Conservation (phyloP, 1,284 basidiomycete species). For the Leccinum huronense region DNA sequence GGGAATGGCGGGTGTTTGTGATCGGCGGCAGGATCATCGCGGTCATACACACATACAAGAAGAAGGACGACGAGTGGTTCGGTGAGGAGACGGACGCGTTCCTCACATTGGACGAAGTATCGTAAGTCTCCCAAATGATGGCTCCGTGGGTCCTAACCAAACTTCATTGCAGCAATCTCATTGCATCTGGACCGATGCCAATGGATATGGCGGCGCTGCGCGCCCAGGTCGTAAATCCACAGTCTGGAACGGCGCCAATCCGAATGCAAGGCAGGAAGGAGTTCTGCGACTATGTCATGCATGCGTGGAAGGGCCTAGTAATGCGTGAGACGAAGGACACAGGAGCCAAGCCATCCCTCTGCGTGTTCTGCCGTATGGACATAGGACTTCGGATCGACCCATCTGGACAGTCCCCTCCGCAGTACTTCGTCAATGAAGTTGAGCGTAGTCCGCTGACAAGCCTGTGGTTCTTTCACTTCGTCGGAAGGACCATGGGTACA, state of each 20-base stretch:
- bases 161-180: background rate
- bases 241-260: background rate
- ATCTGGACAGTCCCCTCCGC: background rate
- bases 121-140: background rate
- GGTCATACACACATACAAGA: background rate
- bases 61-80: background rate
- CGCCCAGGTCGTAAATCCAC: background rate
- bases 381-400: background rate
- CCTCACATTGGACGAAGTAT: background rate
- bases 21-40: background rate
- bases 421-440: constrained; percentile 5
- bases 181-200: background rate
- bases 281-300: background rate
- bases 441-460: background rate
- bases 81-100: background rate
- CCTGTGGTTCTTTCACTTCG: background rate
- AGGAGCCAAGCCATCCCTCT: background rate
- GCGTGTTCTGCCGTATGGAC: constrained; percentile 1
- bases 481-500: background rate
- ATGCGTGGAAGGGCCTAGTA: background rate
- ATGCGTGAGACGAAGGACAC: background rate
- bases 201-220: background rate
- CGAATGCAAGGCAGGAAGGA: background rate
- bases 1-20: constrained; percentile 7
- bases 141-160: background rate